phyloP scores from a whole-genome alignment of 768 basidiomycete genomes.

The Tephrocybe sp. region DNA sequence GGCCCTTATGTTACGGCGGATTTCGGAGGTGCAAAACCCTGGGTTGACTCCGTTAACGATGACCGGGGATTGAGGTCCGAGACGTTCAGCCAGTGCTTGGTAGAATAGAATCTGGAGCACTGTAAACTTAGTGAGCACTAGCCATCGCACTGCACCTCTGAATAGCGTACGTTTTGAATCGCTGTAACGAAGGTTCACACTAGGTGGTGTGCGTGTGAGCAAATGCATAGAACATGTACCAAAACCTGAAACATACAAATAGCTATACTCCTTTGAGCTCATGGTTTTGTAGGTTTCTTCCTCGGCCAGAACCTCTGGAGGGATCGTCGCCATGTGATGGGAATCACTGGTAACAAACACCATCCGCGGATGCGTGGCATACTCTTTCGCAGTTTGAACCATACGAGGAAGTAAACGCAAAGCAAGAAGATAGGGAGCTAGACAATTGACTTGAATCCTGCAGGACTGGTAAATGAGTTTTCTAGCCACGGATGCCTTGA shows the following conservation, averaged over 20 bases:
- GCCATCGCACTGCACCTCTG: not conserved
- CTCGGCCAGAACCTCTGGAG: conserved; percentile 22
- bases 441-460: conserved; percentile 49
- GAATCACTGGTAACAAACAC: conserved; percentile 37
- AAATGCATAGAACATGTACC: not conserved
- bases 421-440: conserved; percentile 37
- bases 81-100: conserved; percentile 30
- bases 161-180: conserved; percentile 31
- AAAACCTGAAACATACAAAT: not conserved
- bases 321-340: not conserved
- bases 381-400: conserved; percentile 30
- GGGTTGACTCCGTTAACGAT: conserved; percentile 37
- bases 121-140: conserved; percentile 10
- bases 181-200: conserved; percentile 21
- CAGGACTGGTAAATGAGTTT: not conserved
- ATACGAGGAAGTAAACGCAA: conserved; percentile 43
- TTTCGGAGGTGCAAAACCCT: conserved; percentile 38
- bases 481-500: not conserved
- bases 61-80: conserved; percentile 22
- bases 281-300: conserved; percentile 18
- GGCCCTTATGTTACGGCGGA: conserved; percentile 25
- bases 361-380: conserved; percentile 30
- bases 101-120: conserved; percentile 39
- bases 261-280: conserved; percentile 27
- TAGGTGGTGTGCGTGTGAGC: not conserved